Base-by-base conservation (phyloP, 139 green algal genomes). In the Desmodesmus armatus region DNA sequence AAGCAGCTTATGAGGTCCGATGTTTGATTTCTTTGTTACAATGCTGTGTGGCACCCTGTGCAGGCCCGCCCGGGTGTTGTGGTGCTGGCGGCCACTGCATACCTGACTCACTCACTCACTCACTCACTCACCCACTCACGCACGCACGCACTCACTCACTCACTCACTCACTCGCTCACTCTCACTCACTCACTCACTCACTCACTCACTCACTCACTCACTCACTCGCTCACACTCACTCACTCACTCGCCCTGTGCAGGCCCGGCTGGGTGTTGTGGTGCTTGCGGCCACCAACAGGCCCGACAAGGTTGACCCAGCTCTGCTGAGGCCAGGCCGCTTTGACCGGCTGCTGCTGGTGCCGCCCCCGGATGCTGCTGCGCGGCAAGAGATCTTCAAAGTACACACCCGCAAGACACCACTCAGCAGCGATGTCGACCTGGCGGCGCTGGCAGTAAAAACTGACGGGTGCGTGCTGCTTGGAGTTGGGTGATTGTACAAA, bases 211-310 rank as follows among this genome's bases (percentile, higher is more conserved):
- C n/a, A n/a, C n/a, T n/a, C n/a, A n/a, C n/a, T n/a, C n/a, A n/a
- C n/a, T n/a, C n/a, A n/a, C n/a, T n/a, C n/a, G n/a, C n/a, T n/a
- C n/a, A n/a, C n/a, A n/a, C n/a, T n/a, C n/a, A n/a, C n/a, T n/a
- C n/a, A n/a, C n/a, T n/a, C n/a, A n/a, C n/a, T n/a, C n/a, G n/a
- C n/a, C n/a, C n/a, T n/a, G n/a, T 95, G 93, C 85, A 83, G 93
- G 1, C 93, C 89, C 19, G 49, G 51, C 11, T 91, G 43, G 60
- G 63, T n/a, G 94, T 99, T 25, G 92, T 98, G 43, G 93, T 99
- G 1, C 60, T 99, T 0, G 97, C 91, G 3, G 97, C 96, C 35
- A 99, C 96, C 73, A 99, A 99, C 91, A 89, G 96, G 0, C 93
- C 94, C 0, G 94, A 98, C 55, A 87, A 93, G 0, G 67, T 99